Conservation (phyloP, 768 basidiomycete genomes). For the Coprinopsis cinerea region DNA sequence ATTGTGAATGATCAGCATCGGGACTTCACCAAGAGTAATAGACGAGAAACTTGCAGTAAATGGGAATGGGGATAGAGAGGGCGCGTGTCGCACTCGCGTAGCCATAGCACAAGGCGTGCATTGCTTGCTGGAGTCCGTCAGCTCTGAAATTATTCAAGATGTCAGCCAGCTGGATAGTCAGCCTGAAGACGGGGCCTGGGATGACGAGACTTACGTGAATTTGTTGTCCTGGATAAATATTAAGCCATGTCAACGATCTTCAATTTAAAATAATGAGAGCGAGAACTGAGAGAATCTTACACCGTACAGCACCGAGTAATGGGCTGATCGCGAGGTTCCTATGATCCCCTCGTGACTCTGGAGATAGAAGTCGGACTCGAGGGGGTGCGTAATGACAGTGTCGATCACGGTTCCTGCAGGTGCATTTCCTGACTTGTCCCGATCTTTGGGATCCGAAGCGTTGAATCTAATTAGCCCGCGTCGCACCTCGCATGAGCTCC, state of each 20-base stretch:
- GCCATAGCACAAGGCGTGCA: constrained; percentile 68
- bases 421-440: constrained; percentile 67
- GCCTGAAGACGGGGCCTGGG: background rate
- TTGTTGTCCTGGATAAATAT: background rate
- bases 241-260: background rate
- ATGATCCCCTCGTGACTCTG: constrained; percentile 73
- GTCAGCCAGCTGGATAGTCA: background rate
- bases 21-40: no score
- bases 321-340: constrained; percentile 57
- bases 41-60: constrained; percentile 70
- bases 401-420: constrained; percentile 78
- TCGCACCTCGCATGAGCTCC: no score
- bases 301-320: constrained; percentile 36
- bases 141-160: constrained; percentile 29
- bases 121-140: constrained; percentile 61
- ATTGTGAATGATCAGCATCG: no score
- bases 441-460: constrained; percentile 29
- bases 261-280: background rate
- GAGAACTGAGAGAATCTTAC: constrained; percentile 4
- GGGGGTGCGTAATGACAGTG: constrained; percentile 59
- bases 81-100: constrained; percentile 73
- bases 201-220: background rate
- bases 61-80: constrained; percentile 74
- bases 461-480: constrained; percentile 26
- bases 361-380: constrained; percentile 74